Evolutionary conservation across 345 rosid genomes (phyloP).

Genomic region (Ceriops decandra): DNA sequence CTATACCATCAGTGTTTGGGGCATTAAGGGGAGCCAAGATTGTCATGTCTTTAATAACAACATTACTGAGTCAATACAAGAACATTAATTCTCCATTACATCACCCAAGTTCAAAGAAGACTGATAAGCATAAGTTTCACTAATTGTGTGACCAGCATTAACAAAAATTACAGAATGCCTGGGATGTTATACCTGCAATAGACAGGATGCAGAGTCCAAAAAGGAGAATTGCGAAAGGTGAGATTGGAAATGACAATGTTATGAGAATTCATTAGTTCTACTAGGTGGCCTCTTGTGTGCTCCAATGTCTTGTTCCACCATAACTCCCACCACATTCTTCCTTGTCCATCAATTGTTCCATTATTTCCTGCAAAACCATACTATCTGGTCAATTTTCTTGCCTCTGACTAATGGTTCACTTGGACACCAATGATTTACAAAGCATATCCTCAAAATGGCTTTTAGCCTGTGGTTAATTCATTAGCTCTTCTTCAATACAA

Average conservation of each 20-base stretch:
- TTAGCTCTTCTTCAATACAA: neutral
- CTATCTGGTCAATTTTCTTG: neutral
- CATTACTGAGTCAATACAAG: slow-evolving; percentile 51
- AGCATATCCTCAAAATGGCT: neutral
- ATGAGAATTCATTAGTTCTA: slow-evolving; percentile 76
- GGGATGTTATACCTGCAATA: slow-evolving; percentile 66
- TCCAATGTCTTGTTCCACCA: slow-evolving; percentile 96
- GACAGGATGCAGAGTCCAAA: slow-evolving; percentile 96
- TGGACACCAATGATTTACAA: neutral
- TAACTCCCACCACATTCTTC: slow-evolving; percentile 97
- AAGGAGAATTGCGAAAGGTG: slow-evolving; percentile 80
- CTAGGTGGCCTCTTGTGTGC: slow-evolving; percentile 91
- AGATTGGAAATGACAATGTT: slow-evolving; percentile 80
- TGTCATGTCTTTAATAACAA: slow-evolving; percentile 78
- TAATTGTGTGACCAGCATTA: neutral
- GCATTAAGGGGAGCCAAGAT: slow-evolving; percentile 91
- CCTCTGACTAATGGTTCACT: neutral
- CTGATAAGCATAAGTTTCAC: neutral
- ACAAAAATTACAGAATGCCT: neutral
- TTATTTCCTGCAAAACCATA: slow-evolving; percentile 57
- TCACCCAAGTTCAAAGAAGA: neutral
- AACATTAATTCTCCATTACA: slow-evolving; percentile 12
- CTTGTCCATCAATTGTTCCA: slow-evolving; percentile 95
- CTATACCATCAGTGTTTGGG: slow-evolving; percentile 97
- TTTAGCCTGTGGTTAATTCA: neutral